Evolutionary conservation across 2,329 filamentous ascomycete species (phyloP).

Genomic region (Pyrenophora seminiperda): DNA sequence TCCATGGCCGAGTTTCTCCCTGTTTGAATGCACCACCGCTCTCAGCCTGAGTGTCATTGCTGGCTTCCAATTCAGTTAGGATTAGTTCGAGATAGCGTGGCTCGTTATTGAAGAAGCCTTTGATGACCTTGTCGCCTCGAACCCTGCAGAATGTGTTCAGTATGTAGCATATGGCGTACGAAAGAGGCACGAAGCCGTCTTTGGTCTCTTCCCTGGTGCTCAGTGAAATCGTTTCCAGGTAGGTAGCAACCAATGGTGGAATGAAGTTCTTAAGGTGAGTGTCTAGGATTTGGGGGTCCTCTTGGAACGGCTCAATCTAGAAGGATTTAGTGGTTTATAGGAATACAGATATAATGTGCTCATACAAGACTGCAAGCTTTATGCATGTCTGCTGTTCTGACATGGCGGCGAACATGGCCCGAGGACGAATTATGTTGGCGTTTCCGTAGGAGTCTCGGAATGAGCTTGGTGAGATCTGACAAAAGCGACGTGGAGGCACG

Average conservation of each 20-base stretch:
- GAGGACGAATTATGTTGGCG: conserved; percentile 24
- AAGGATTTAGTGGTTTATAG: neutral
- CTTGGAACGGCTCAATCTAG: conserved; percentile 85
- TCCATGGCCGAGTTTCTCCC: conserved; percentile 62
- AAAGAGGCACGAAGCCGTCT: conserved; percentile 36
- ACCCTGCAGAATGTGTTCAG: conserved; percentile 95
- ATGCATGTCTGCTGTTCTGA: conserved; percentile 49
- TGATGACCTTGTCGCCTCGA: conserved; percentile 88
- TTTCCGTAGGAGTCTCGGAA: conserved; percentile 49
- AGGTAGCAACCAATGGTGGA: conserved; percentile 74
- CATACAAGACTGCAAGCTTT: conserved; percentile 45
- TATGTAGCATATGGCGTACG: conserved; percentile 72
- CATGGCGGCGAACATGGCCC: conserved; percentile 43
- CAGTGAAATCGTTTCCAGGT: conserved; percentile 67
- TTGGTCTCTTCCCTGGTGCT: conserved; percentile 26
- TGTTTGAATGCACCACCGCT: conserved; percentile 23
- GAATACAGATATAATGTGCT: neutral
- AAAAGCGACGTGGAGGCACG: conserved; percentile 49
- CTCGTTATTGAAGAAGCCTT: conserved; percentile 89
- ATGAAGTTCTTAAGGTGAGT: conserved; percentile 78
- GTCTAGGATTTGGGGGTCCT: conserved; percentile 92
- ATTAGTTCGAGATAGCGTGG: conserved; percentile 82
- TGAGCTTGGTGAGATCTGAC: conserved; percentile 36
- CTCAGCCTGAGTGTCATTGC: conserved; percentile 37
- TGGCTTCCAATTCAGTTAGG: conserved; percentile 72